Base-by-base conservation (phyloP, 768 basidiomycete species). In the Mycena rosella region DNA sequence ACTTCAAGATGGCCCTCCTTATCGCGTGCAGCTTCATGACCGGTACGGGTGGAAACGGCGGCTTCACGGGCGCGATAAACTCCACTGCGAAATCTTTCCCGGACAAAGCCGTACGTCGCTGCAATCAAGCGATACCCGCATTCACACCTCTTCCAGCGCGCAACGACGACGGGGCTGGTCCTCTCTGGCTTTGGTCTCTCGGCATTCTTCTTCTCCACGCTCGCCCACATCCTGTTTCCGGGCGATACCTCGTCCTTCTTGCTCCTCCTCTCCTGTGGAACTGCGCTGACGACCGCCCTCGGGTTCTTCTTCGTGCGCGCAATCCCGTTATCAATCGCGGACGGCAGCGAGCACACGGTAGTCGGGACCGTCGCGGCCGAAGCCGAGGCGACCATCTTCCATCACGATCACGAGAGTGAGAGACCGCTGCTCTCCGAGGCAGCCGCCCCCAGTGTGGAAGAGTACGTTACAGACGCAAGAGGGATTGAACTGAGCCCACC, bases 111-210 rank as follows among this genome's bases (percentile, higher is more conserved):
- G 93, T 94, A 69, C 64, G 66, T 62, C 47, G 80, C 11, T 45
- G 57, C 22, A 47, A 24, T 18, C 60, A 15, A 27, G 34, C 42
- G 11, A 47, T 26, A 26, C 9, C 48, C 17, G 57, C 24, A 27
- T 61, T 22, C 45, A 44, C 24, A 15, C 32, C 6, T 44, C 4
- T 47, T n/a, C 7, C 51, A 94, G 91, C 85, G 95, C 22, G 95
- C 91, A 14, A 89, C 89, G 0, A 87, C 89, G 11, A 94, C 92
- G 0, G 91, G 91, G 2, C 76, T 95, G 11, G 95, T 96, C 36
- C 78, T 96, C 22, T 94, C 94, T 0, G 96, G 94, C 34, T 96
- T 94, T 69, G 96, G 96, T 0, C 87, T 98, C 18, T 96, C 94
- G 0, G 96, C 96, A 0, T 77, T 83, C 82, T 83, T 93, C 68